These are phyloP conservation scores for Penicillium egyptiacum DNA, from an alignment of 495 filamentous ascomycete species.

Conservation along the genomic window DNA sequence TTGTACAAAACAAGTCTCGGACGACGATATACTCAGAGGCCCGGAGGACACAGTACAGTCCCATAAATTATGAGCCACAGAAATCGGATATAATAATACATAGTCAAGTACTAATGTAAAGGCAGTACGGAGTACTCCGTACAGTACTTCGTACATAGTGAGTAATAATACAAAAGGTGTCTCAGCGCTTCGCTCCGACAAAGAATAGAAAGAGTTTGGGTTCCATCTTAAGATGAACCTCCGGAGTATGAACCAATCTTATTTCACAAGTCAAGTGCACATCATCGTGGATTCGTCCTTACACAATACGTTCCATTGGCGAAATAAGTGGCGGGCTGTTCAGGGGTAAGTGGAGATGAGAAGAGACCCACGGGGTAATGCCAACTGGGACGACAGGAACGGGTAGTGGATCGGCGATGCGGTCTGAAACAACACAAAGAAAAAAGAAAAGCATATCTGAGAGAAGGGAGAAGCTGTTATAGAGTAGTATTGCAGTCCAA, in stretches of 20 bases:
- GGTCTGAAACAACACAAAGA: constrained; percentile 18
- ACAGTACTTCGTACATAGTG: not conserved
- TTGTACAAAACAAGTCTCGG: not conserved
- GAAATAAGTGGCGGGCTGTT: constrained; percentile 27
- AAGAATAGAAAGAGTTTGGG: not conserved
- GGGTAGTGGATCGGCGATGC: constrained; percentile 26
- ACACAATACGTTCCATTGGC: constrained; percentile 16
- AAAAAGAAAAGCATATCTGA: not conserved
- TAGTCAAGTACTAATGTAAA: not conserved
- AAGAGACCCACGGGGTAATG: constrained; percentile 12
- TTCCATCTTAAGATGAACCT: constrained; percentile 5
- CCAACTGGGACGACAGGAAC: constrained; percentile 26
- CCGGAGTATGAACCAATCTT: constrained; percentile 20
- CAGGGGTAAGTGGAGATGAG: constrained; percentile 32
- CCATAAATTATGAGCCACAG: constrained; percentile 6
- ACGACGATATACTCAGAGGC: constrained; percentile 9
- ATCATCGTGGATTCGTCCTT: constrained; percentile 16
- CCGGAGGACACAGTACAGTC: constrained; percentile 12
- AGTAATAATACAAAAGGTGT: constrained; percentile 4
- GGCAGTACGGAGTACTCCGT: not conserved
- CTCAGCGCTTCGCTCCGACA: constrained; percentile 8
- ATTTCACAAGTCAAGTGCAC: constrained; percentile 15
- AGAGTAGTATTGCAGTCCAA: not conserved
- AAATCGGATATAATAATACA: not conserved
- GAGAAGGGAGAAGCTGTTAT: not conserved